phyloP scores from a whole-genome alignment of 106 monocot genomes.

The Agapanthus africanus region DNA sequence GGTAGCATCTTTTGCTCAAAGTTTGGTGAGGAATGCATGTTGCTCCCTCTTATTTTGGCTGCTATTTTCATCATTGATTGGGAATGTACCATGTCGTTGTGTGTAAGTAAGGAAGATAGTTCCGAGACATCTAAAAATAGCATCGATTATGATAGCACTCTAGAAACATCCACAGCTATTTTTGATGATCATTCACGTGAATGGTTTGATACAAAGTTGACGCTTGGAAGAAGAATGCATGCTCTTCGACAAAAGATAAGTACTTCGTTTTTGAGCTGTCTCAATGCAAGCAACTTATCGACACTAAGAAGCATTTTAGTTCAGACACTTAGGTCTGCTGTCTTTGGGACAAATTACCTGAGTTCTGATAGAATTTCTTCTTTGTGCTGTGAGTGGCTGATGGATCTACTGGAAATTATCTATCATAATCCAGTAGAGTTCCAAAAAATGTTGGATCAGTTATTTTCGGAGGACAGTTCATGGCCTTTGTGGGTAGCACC shows the following conservation, averaged over 20 bases:
- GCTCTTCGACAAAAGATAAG: constrained; percentile 22
- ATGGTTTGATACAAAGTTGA: constrained; percentile 20
- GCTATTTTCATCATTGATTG: constrained; percentile 63
- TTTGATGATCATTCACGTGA: constrained; percentile 17
- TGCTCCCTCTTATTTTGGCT: constrained; percentile 66
- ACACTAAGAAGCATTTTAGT: constrained; percentile 42
- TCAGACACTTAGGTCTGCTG: constrained; percentile 51
- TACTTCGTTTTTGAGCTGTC: constrained; percentile 29
- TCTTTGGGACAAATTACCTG: constrained; percentile 38
- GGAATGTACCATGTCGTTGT: constrained; percentile 46
- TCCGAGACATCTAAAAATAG: constrained; percentile 1
- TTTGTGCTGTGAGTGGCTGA: constrained; percentile 60
- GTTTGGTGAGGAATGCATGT: constrained; percentile 27
- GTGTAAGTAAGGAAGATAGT: constrained; percentile 7
- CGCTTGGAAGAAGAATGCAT: constrained; percentile 30
- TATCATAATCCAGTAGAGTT: constrained; percentile 34
- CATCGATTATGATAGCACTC: neutral
- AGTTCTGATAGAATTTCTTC: constrained; percentile 18
- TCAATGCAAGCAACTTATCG: constrained; percentile 18
- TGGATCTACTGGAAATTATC: constrained; percentile 35
- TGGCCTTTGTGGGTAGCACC: constrained; percentile 71
- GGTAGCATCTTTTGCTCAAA: constrained; percentile 46
- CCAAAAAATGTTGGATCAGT: constrained; percentile 53
- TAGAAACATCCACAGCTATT: neutral
- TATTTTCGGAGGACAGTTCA: constrained; percentile 48